Conservation (phyloP, 176 grass and related monocot genomes). For the Poa annua region DNA sequence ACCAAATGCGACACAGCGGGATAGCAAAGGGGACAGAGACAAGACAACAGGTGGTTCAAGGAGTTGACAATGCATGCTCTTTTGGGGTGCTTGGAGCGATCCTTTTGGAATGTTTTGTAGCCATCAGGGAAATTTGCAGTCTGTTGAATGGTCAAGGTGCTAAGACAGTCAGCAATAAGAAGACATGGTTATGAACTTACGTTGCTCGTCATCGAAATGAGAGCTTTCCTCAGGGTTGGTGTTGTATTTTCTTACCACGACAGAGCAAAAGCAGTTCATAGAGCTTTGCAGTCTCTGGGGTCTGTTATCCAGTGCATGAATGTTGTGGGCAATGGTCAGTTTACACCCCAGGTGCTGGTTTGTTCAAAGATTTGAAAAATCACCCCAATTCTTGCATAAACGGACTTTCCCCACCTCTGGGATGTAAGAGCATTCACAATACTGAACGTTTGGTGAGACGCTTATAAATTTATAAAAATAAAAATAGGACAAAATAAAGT, state of each 20-base stretch:
- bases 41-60: slow-evolving; percentile 10
- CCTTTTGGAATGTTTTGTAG: background rate
- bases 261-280: slow-evolving; percentile 10
- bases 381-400: background rate
- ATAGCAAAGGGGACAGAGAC: slow-evolving; percentile 14
- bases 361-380: background rate
- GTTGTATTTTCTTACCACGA: background rate
- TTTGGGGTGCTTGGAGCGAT: background rate
- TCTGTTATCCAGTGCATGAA: background rate
- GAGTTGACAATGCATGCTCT: background rate
- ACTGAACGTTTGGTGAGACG: no score
- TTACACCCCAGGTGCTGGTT: background rate
- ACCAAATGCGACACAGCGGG: slow-evolving; percentile 17
- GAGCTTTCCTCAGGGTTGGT: slow-evolving; percentile 5
- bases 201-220: background rate
- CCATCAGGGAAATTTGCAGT: background rate
- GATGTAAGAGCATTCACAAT: no score
- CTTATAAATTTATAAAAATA: no score
- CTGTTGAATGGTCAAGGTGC: background rate
- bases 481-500: no score
- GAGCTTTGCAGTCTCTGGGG: background rate
- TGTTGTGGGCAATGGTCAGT: background rate
- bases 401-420: background rate
- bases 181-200: background rate
- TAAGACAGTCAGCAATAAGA: background rate